These are phyloP conservation scores for Neoscytalidium dimidiatum DNA, from an alignment of 2,329 filamentous ascomycete species.

Conservation along the genomic window DNA sequence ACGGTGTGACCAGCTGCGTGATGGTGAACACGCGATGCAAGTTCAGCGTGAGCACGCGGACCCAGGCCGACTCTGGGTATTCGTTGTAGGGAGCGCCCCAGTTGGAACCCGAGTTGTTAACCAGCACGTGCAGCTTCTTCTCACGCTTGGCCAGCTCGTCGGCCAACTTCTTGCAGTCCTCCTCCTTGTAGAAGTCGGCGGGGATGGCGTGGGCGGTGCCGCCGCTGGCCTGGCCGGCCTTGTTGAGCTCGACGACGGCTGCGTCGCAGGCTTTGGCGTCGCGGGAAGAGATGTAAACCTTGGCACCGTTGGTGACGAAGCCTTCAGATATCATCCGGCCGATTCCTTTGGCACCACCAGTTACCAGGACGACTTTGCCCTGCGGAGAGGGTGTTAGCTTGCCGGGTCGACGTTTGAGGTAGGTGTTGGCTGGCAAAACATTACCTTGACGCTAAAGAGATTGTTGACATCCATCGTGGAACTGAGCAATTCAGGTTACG, in stretches of 20 bases:
- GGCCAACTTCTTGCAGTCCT: constrained; percentile 59
- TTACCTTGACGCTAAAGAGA: constrained; percentile 42
- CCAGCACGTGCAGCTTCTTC: constrained; percentile 59
- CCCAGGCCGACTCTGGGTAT: constrained; percentile 57
- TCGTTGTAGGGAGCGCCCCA: constrained; percentile 63
- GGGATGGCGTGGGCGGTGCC: constrained; percentile 61
- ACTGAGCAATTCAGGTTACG: neutral
- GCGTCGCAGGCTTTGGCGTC: constrained; percentile 63
- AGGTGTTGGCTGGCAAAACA: neutral
- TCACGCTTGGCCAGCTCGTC: constrained; percentile 58
- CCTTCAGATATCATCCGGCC: constrained; percentile 69
- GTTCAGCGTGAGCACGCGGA: constrained; percentile 60
- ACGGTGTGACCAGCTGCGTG: constrained; percentile 63
- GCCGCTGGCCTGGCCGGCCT: constrained; percentile 45
- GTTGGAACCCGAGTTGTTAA: constrained; percentile 67
- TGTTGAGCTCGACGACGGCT: constrained; percentile 59
- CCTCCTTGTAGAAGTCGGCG: constrained; percentile 65
- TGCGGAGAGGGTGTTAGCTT: constrained; percentile 20
- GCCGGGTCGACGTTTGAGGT: neutral
- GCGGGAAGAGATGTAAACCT: constrained; percentile 69
- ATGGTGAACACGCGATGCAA: constrained; percentile 68
- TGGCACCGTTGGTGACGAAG: constrained; percentile 65
- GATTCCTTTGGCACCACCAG: constrained; percentile 58
- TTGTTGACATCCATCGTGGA: constrained; percentile 36
- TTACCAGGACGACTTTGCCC: constrained; percentile 50